phyloP scores from a whole-genome alignment of 169 alveolate genomes.

The Perkinsus olseni region DNA sequence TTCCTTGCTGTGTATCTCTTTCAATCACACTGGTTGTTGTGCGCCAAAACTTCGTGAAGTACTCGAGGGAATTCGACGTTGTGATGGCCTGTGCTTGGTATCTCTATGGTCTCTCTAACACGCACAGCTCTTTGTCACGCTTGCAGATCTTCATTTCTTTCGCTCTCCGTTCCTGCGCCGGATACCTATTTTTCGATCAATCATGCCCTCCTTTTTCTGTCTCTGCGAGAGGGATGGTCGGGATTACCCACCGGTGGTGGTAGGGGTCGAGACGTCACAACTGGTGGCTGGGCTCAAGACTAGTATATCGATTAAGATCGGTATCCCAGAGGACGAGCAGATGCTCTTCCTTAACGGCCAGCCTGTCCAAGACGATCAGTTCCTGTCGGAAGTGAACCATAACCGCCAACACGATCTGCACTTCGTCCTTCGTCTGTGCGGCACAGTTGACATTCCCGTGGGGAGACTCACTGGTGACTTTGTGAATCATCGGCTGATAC shows the following conservation, averaged over 20 bases:
- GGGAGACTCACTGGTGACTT: background rate
- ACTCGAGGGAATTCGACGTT: too few species aligned
- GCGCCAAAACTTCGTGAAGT: too few species aligned
- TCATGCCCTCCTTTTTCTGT: background rate
- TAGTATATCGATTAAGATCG: background rate
- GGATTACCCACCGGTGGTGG: background rate
- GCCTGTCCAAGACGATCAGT: background rate
- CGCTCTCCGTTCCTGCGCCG: too few species aligned
- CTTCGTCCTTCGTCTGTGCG: background rate
- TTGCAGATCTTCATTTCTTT: too few species aligned
- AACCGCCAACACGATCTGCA: background rate
- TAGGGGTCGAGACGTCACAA: background rate
- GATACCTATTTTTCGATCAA: too few species aligned
- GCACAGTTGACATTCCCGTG: background rate
- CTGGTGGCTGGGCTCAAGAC: background rate
- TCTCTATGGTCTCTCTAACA: too few species aligned
- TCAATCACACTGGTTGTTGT: too few species aligned
- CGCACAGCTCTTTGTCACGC: too few species aligned
- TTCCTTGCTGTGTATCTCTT: too few species aligned
- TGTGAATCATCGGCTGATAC: background rate
- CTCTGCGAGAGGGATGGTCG: background rate
- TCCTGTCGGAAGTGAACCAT: background rate
- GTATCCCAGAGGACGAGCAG: background rate
- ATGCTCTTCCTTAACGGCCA: background rate
- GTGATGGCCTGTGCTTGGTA: too few species aligned